Evolutionary conservation across 305 asterid genomes (phyloP), one percentile per base, ranked within the genome.

Genomic region (Fraxinus sp.): DNA sequence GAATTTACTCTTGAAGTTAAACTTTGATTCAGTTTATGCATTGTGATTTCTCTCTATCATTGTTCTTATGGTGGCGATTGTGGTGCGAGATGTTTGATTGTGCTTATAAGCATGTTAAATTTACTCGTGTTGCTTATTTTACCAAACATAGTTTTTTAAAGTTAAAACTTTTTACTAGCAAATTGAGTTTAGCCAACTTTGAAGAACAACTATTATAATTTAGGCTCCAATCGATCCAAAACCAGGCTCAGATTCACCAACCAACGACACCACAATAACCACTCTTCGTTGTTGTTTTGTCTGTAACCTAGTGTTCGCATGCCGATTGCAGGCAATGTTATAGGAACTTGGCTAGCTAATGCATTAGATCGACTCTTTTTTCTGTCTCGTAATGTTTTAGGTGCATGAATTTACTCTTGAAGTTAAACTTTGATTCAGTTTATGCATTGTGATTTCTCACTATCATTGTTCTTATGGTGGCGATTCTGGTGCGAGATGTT

Each of bases 381-480:
- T 32, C 55, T n/a, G 81, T 49, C 68, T 43, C 79, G 83, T 89
- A 81, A 85, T 71, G 78, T 79, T 79, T 87, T 86, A 85, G 89
- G 41, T 86, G 85, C 83, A 78, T 72, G 82, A 87, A 9, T 26
- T 66, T 3, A 66, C 36, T 24, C 35, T 66, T 66, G 6, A 26
- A 66, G 35, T 26, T 66, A 26, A 66, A 33, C 14, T 86, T 85
- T 28, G 30, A 26, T 66, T 16, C 36, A 10, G 35, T 66, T 66
- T 26, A 66, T 66, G 35, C 36, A 66, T 26, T 66, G 74, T 57
- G 33, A 5, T 41, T 16, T 32, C 35, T 66, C 68, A 6, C 26
- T 6, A 2, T 22, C 26, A 57, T 20, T 57, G 68, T 6, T 57
- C 24, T 16, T 52, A 16, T 16, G 62, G 62, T 52, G 9, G 62